A percentile compares a stretch with the other conserved stretches of the same genome.
Conservation (phyloP, 371 early-diverging fungal genomes). For the Apophysomyces trapeziformis region DNA sequence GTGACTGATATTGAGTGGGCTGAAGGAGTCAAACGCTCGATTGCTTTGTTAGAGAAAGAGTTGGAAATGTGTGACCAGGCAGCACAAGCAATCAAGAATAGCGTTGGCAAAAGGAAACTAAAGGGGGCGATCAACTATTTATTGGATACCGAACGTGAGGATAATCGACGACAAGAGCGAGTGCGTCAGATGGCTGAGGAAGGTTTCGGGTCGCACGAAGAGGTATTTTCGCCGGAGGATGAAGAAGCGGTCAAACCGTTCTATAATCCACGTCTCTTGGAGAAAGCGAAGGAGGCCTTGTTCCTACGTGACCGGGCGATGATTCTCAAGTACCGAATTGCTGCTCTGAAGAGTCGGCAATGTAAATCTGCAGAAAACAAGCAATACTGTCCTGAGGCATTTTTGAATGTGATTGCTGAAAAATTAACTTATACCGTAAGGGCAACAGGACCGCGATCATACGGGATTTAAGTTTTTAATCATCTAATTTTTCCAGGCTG, state of each 20-base stretch:
- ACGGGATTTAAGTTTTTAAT: background rate
- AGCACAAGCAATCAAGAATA: conserved; percentile 72
- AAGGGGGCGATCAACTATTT: conserved; percentile 78
- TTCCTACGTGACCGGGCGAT: conserved; percentile 74
- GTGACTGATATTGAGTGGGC: conserved; percentile 92
- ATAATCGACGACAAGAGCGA: conserved; percentile 49
- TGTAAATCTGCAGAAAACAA: conserved; percentile 80
- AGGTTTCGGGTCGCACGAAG: conserved; percentile 26
- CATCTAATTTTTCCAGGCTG: conserved; percentile 54
- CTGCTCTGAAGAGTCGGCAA: conserved; percentile 77
- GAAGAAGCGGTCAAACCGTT: conserved; percentile 55
- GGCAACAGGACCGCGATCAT: background rate
- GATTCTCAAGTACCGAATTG: conserved; percentile 79
- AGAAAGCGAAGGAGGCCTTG: conserved; percentile 82
- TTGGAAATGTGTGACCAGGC: conserved; percentile 75
- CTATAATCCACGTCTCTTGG: conserved; percentile 73
- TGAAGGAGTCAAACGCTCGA: conserved; percentile 81
- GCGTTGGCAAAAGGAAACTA: conserved; percentile 83
- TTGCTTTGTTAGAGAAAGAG: conserved; percentile 76
- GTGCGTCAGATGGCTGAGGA: conserved; percentile 31
- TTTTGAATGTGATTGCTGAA: conserved; percentile 87
- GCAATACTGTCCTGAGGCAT: conserved; percentile 93
- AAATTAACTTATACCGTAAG: conserved; percentile 86
- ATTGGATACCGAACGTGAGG: conserved; percentile 60
- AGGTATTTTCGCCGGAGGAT: conserved; percentile 22